These are phyloP conservation scores for Hamamelis virginiana DNA, from an alignment of 164 flowering plant genomes.

Conservation along the genomic window DNA sequence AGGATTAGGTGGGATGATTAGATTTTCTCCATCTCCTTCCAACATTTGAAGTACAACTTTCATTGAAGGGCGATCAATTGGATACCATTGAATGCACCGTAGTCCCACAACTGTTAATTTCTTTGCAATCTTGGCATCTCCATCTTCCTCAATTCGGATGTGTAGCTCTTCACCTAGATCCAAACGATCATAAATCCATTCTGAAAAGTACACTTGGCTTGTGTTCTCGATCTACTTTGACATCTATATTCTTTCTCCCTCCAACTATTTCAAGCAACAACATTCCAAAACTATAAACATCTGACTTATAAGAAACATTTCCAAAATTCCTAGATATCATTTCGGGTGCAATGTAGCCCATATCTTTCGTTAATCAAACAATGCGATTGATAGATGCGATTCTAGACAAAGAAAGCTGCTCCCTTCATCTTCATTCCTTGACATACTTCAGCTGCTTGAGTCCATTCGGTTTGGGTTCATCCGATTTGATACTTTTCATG, in stretches of 20 bases:
- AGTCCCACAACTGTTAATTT: slow-evolving; percentile 27
- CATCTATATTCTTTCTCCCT: slow-evolving; percentile 9
- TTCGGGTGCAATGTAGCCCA: slow-evolving; percentile 29
- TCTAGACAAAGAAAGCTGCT: too few relatives aligned
- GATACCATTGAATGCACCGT: slow-evolving; percentile 28
- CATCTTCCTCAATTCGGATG: slow-evolving; percentile 17
- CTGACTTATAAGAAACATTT: slow-evolving; percentile 16
- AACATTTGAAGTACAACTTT: slow-evolving; percentile 25
- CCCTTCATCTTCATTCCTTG: too few relatives aligned
- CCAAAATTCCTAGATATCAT: slow-evolving; percentile 25
- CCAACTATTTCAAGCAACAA: slow-evolving; percentile 29
- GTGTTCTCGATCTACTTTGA: background rate
- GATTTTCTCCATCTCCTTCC: slow-evolving; percentile 19
- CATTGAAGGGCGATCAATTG: slow-evolving; percentile 25
- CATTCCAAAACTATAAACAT: slow-evolving; percentile 34
- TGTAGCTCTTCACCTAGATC: slow-evolving; percentile 20
- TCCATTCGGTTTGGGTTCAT: too few relatives aligned
- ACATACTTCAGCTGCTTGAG: too few relatives aligned
- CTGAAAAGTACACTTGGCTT: slow-evolving; percentile 26
- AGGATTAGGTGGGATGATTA: slow-evolving; percentile 21
- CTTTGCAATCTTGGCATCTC: slow-evolving; percentile 23
- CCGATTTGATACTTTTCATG: too few relatives aligned
- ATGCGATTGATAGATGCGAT: too few relatives aligned
- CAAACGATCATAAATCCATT: slow-evolving; percentile 31
- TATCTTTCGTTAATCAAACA: too few relatives aligned